These are phyloP conservation scores for Aureobasidium zeae DNA, from an alignment of 2,329 filamentous ascomycete genomes.

Conservation along the genomic window DNA sequence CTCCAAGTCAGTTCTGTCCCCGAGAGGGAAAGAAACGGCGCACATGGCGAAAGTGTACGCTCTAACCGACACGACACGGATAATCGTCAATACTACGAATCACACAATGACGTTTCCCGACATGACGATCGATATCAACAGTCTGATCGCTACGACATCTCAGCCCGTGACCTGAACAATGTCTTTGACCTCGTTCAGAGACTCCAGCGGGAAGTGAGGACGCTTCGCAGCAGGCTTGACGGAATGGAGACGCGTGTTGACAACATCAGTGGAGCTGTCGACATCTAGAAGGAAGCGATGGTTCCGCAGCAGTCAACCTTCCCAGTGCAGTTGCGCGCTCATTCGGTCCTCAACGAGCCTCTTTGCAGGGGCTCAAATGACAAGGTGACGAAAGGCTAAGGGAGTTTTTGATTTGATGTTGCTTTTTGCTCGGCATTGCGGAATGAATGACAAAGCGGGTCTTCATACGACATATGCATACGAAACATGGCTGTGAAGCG, in stretches of 20 bases:
- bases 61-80: background rate
- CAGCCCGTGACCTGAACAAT: constrained; percentile 3
- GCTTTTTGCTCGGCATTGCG: too few relatives aligned
- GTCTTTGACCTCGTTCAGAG: background rate
- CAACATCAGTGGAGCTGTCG: constrained; percentile 9
- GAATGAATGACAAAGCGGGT: too few relatives aligned
- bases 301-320: too few relatives aligned
- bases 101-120: background rate
- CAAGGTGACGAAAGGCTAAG: too few relatives aligned
- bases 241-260: constrained; percentile 7
- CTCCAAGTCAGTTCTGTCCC: background rate
- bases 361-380: too few relatives aligned
- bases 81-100: constrained; percentile 4
- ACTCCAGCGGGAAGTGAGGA: constrained; percentile 8
- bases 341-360: too few relatives aligned
- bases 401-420: too few relatives aligned
- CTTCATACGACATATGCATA: too few relatives aligned
- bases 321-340: too few relatives aligned
- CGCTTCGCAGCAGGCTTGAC: constrained; percentile 6
- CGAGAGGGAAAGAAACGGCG: background rate
- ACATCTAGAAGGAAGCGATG: too few relatives aligned
- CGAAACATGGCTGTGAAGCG: too few relatives aligned
- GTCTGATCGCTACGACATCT: constrained; percentile 1
- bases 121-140: constrained; percentile 5
- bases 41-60: constrained; percentile 2